A percentile compares a stretch with the other conserved stretches of the same genome.
phyloP scores from a whole-genome alignment of 2,329 filamentous ascomycete species.

The Lachnellula occidentalis region DNA sequence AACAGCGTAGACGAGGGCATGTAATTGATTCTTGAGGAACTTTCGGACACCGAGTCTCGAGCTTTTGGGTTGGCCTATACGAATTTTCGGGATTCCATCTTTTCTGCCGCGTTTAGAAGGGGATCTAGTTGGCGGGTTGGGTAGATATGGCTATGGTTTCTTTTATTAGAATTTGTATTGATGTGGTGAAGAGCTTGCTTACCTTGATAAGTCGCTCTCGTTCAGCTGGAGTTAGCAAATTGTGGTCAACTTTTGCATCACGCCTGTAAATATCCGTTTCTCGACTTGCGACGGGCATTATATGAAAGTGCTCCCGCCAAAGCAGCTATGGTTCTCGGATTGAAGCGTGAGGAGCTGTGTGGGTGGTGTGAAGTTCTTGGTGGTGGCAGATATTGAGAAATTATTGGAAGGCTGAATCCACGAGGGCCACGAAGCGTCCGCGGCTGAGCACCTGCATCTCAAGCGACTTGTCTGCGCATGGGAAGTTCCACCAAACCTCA shows the following conservation, averaged over 20 bases:
- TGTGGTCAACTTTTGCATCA: slow-evolving; percentile 40
- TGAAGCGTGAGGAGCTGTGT: neutral
- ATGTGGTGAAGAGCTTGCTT: slow-evolving; percentile 8
- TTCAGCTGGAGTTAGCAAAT: slow-evolving; percentile 38
- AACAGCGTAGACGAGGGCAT: slow-evolving; percentile 61
- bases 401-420: slow-evolving; percentile 10
- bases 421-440: slow-evolving; percentile 15
- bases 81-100: slow-evolving; percentile 20
- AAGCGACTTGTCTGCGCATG: neutral
- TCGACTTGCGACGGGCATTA: slow-evolving; percentile 24
- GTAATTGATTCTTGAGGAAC: slow-evolving; percentile 56
- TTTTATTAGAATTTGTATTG: slow-evolving; percentile 14
- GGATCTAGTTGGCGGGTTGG: slow-evolving; percentile 22
- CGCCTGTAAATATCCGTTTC: slow-evolving; percentile 40
- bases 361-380: neutral
- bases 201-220: slow-evolving; percentile 43
- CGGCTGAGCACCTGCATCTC: slow-evolving; percentile 3
- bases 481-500: neutral
- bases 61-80: slow-evolving; percentile 23
- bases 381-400: slow-evolving; percentile 3
- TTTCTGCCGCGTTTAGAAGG: slow-evolving; percentile 20
- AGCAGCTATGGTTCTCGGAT: neutral
- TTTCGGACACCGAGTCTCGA: slow-evolving; percentile 51
- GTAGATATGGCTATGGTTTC: slow-evolving; percentile 29
- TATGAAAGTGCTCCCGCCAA: neutral